Base-by-base conservation (phyloP, 2,329 filamentous ascomycete species). In the Diaporthe citrichinensis region DNA sequence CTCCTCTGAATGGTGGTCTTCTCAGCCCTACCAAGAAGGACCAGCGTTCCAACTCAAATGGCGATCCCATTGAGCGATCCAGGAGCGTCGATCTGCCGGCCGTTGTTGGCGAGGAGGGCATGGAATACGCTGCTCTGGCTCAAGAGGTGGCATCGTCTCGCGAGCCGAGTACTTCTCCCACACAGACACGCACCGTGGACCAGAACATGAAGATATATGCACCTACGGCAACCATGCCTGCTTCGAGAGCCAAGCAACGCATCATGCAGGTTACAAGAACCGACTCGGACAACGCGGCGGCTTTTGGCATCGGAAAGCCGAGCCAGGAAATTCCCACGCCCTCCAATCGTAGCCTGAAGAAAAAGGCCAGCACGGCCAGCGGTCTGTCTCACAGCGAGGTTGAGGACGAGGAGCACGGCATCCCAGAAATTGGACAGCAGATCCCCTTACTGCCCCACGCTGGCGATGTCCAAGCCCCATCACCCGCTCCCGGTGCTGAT, bases 391-490 rank as follows among this genome's bases (percentile, higher is more conserved):
- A 87, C 62, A 87, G 88, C 74, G 87, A 88, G 61, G 84, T 84
- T 55, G 85, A 92, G 78, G 93, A 93, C 25, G 94, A 96, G 61
- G 94, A 97, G 78, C 92, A 95, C 73, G 96, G 96, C 31, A 98
- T 98, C 80, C 96, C 96, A 2, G 94, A 97, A 82, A 97, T 98
- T 79, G 96, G 96, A 65, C 92, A 94, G 81, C 94, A 96, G 81
- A 96, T 99, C 53, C 97, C 97, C 68, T 97, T 99, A 94, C 94
- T 97, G 82, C 94, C 93, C 72, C 92, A 97, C 82, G 94, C 97
- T 58, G 97, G 97, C 77, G 96, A 98, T 82, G 97, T 98, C 14
- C 97, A 99, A 86, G 97, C 97, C 20, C 97, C 97, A 3, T 97
- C 96, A 2, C 95, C 96, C 1, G 90, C 92, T 3, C 93, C 92